Conservation (phyloP, 139 green algal species). For the Ettlia oleoabundans region DNA sequence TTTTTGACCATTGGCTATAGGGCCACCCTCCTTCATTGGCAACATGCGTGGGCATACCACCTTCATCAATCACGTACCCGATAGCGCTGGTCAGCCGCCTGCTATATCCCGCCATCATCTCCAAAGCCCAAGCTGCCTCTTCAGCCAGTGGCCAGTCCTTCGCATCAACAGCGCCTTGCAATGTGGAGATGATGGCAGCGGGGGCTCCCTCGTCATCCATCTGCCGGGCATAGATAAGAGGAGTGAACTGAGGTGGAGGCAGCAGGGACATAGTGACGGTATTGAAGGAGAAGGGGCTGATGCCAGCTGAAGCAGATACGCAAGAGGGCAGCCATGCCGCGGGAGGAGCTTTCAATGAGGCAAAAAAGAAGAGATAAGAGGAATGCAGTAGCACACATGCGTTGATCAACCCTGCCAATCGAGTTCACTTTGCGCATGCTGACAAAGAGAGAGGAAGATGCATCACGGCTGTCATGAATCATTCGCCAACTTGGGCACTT, state of each 20-base stretch:
- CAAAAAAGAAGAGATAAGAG: too few species aligned
- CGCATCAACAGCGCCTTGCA: background rate
- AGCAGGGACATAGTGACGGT: background rate
- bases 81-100: slow-evolving; percentile 1
- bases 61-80: background rate
- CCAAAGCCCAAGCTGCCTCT: slow-evolving; percentile 25
- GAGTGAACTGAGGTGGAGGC: background rate
- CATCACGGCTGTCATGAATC: background rate
- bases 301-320: too few species aligned
- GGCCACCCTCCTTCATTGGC: too few species aligned
- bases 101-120: slow-evolving; percentile 20
- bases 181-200: background rate
- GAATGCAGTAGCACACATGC: too few species aligned
- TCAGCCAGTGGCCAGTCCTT: slow-evolving; percentile 14
- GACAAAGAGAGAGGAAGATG: background rate
- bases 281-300: background rate
- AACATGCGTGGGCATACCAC: too few species aligned
- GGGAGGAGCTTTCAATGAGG: too few species aligned
- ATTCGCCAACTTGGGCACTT: background rate
- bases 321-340: too few species aligned
- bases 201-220: background rate
- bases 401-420: too few species aligned
- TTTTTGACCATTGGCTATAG: too few species aligned
- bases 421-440: background rate
- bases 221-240: background rate